Conservation (phyloP, 345 rosid genomes). For the Pseudoturritis turrita region DNA sequence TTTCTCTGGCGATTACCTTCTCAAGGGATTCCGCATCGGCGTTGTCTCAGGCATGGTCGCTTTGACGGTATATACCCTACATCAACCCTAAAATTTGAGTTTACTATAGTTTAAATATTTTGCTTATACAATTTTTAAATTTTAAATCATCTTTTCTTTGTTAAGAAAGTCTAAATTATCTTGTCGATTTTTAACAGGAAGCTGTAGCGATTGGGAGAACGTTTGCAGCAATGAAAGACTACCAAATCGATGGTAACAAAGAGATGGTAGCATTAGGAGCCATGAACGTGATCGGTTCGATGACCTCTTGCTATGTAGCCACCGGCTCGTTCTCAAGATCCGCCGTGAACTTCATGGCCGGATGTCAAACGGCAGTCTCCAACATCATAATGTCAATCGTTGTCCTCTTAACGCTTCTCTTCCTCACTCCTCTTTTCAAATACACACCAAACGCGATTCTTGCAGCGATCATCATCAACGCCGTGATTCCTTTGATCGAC, state of each 20-base stretch:
- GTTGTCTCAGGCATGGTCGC: constrained; percentile 83
- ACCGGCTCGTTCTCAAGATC: constrained; percentile 88
- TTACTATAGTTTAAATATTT: too few relatives aligned
- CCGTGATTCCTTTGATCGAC: constrained; percentile 59
- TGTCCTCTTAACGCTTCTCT: constrained; percentile 51
- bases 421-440: constrained; percentile 67
- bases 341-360: constrained; percentile 81
- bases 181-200: constrained; percentile 43
- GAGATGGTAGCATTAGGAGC: constrained; percentile 94
- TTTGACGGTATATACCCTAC: constrained; percentile 45
- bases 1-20: constrained; percentile 55
- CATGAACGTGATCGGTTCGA: constrained; percentile 89
- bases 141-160: too few relatives aligned
- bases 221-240: constrained; percentile 87
- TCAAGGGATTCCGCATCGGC: constrained; percentile 73
- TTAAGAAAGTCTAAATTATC: too few relatives aligned
- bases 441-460: constrained; percentile 72
- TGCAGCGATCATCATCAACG: constrained; percentile 65
- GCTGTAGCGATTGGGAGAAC: constrained; percentile 94
- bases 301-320: constrained; percentile 90
- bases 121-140: too few relatives aligned
- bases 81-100: not conserved
- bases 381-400: constrained; percentile 70
- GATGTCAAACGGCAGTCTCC: constrained; percentile 72
- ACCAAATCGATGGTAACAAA: constrained; percentile 90